A percentile compares a stretch with the other conserved stretches of the same genome.
Evolutionary conservation across 1,284 basidiomycete genomes (phyloP).

Genomic region (Tausonia pullulans): DNA sequence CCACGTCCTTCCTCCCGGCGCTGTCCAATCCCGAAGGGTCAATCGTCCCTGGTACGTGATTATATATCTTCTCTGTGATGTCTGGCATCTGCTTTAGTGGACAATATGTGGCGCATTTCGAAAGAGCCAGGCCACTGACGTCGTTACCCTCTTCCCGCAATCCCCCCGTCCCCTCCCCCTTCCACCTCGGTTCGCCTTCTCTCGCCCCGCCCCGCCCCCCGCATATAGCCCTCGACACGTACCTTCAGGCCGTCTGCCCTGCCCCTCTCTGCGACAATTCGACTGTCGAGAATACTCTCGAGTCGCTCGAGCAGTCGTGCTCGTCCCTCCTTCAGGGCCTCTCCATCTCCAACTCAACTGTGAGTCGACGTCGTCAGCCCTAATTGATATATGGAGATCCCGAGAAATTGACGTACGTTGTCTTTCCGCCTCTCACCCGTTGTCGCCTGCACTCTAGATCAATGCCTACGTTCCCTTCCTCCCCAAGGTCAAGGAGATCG

Average conservation of each 20-base stretch:
- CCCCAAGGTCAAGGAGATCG: not conserved
- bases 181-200: too few relatives aligned
- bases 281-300: constrained; percentile 20
- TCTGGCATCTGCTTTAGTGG: too few relatives aligned
- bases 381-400: too few relatives aligned
- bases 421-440: constrained; percentile 26
- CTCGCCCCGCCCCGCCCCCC: too few relatives aligned
- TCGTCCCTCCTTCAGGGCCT: constrained; percentile 22
- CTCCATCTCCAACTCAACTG: constrained; percentile 21
- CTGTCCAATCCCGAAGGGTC: too few relatives aligned
- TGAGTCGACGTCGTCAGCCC: constrained; percentile 14
- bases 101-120: too few relatives aligned
- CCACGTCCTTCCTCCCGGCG: not conserved
- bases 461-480: not conserved
- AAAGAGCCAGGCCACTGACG: too few relatives aligned
- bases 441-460: constrained; percentile 23
- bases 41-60: not conserved
- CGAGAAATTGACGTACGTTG: not conserved
- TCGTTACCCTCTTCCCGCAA: constrained; percentile 17
- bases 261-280: constrained; percentile 26
- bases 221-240: constrained; percentile 22
- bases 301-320: constrained; percentile 24
- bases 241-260: constrained; percentile 27
- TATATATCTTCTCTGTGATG: not conserved
- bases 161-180: constrained; percentile 23